These are phyloP conservation scores for Aureobasidium sp. DNA, from an alignment of 2,329 filamentous ascomycete genomes.

Conservation along the genomic window DNA sequence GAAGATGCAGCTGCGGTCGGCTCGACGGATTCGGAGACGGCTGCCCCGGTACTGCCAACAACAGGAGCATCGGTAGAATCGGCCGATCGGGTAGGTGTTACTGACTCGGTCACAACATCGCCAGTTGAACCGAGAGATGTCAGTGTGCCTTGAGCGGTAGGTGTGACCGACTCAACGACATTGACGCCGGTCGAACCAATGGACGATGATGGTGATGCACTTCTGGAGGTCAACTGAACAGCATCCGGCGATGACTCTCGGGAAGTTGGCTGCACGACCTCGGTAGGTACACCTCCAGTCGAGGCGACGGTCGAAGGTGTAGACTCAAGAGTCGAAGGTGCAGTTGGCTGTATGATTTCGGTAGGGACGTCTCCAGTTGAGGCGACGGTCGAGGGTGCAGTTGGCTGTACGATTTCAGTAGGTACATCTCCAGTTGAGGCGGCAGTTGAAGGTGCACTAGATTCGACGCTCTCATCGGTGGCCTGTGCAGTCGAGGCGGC, in stretches of 20 bases:
- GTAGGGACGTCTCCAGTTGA: not conserved
- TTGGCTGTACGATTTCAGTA: constrained; percentile 4
- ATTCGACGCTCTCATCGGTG: not conserved
- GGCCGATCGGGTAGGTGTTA: not conserved
- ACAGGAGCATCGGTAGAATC: not conserved
- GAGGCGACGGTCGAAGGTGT: not conserved
- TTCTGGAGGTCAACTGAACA: constrained; percentile 7
- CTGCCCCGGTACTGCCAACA: not conserved
- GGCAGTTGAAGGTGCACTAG: not conserved
- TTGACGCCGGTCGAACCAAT: not conserved
- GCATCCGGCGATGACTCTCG: not conserved
- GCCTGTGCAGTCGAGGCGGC: too few relatives aligned
- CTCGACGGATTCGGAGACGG: not conserved
- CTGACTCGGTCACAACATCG: not conserved
- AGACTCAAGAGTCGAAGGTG: not conserved
- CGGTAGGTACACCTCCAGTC: not conserved
- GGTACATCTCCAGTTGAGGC: not conserved
- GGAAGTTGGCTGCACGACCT: constrained; percentile 1
- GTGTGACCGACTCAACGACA: constrained; percentile 3
- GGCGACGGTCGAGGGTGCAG: not conserved
- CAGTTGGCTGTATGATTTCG: too few relatives aligned
- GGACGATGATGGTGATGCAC: not conserved
- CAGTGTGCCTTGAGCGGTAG: not conserved
- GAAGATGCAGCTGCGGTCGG: constrained; percentile 5
- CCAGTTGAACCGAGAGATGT: constrained; percentile 5